These are phyloP conservation scores for Penicillium nucicola DNA, from an alignment of 495 filamentous ascomycete species.

Conservation along the genomic window DNA sequence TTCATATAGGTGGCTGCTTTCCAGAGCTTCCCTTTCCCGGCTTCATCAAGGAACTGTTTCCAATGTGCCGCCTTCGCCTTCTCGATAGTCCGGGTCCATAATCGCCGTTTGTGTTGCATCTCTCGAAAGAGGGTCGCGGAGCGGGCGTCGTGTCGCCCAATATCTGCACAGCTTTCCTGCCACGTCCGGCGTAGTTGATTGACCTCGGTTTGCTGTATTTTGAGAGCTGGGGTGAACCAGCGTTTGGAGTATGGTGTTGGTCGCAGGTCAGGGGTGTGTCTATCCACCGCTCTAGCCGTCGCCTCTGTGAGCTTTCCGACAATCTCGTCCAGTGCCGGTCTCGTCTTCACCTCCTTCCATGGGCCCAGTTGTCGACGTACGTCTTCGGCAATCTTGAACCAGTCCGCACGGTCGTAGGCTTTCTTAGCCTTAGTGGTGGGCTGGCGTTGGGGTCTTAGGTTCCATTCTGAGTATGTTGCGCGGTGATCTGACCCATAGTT, in stretches of 20 bases:
- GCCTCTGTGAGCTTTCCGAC: too few species aligned
- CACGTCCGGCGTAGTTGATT: too few species aligned
- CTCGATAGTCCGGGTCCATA: constrained; percentile 8
- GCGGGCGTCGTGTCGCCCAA: too few species aligned
- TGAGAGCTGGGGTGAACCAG: too few species aligned
- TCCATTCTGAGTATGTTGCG: constrained; percentile 22
- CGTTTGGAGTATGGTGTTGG: too few species aligned
- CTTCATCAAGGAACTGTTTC: background rate
- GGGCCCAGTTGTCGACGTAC: constrained; percentile 6
- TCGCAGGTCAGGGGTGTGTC: too few species aligned
- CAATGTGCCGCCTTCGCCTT: constrained; percentile 9
- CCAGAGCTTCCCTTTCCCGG: too few species aligned
- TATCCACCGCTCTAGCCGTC: too few species aligned
- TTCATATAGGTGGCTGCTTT: too few species aligned
- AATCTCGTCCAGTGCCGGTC: constrained; percentile 10
- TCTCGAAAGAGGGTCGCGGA: too few species aligned
- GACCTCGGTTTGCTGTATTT: too few species aligned
- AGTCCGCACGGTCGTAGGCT: constrained; percentile 23
- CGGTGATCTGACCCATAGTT: constrained; percentile 19
- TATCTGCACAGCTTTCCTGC: too few species aligned
- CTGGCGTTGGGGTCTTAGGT: constrained; percentile 6
- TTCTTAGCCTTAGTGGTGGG: constrained; percentile 11
- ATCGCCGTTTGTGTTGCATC: background rate
- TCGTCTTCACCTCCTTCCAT: constrained; percentile 3
- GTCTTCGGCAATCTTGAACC: constrained; percentile 14